Conservation (phyloP, 305 asterid genomes). For the Solanum aculeatissimum region DNA sequence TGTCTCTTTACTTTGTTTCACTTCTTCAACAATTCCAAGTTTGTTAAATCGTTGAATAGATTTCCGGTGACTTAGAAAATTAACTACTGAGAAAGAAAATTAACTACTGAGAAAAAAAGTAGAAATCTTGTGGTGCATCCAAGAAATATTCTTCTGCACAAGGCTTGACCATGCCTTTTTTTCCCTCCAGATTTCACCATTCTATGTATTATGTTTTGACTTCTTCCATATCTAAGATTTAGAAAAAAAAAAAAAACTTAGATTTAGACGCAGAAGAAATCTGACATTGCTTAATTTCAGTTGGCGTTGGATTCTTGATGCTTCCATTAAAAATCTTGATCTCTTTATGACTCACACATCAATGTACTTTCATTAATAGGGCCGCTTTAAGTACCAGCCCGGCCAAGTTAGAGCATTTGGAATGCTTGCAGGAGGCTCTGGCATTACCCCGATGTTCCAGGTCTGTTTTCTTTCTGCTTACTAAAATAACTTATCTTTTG, state of each 20-base stretch:
- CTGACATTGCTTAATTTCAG: not conserved
- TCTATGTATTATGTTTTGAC: not conserved
- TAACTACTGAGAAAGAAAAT: not conserved
- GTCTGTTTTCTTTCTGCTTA: constrained; percentile 13
- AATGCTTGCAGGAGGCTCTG: constrained; percentile 98
- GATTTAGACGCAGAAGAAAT: not conserved
- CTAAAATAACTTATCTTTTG: not conserved
- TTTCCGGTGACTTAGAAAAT: not conserved
- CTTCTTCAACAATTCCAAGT: not conserved
- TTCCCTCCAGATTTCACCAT: not conserved
- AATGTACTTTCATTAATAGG: constrained; percentile 22
- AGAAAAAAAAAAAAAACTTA: not conserved
- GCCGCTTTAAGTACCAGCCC: constrained; percentile 80
- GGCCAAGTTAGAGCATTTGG: constrained; percentile 89
- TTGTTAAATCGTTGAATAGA: not conserved
- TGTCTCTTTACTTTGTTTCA: not conserved
- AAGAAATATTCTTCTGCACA: not conserved
- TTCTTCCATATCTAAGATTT: not conserved
- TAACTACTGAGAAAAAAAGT: not conserved
- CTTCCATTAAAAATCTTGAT: not conserved
- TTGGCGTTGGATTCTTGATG: not conserved
- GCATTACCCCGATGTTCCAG: constrained; percentile 99
- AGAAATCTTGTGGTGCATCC: not conserved
- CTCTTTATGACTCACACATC: not conserved
- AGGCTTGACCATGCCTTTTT: not conserved